These are phyloP conservation scores for Ascochyta koolunga DNA, from an alignment of 2,329 filamentous ascomycete species.

Conservation along the genomic window DNA sequence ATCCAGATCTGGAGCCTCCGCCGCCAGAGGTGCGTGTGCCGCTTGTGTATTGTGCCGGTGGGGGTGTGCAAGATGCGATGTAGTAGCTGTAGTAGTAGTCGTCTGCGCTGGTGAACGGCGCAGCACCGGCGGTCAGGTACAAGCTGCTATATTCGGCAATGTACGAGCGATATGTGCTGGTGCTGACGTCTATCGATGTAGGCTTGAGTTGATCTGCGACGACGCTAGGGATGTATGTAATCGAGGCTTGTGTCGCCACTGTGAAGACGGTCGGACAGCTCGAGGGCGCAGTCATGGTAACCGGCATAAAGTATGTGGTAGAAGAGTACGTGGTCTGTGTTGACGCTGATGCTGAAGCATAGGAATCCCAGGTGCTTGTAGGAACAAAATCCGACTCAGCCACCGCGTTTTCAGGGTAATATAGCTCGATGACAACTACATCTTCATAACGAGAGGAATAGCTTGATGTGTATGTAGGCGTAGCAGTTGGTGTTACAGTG, in stretches of 20 bases:
- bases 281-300: conserved; percentile 39
- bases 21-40: conserved; percentile 12
- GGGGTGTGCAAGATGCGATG: conserved; percentile 32
- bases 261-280: conserved; percentile 35
- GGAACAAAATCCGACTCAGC: conserved; percentile 33
- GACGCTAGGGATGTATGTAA: conserved; percentile 27
- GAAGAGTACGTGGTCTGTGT: conserved; percentile 12
- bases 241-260: conserved; percentile 24
- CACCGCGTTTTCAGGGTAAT: conserved; percentile 31
- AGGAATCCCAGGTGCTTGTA: conserved; percentile 9
- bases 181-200: conserved; percentile 22
- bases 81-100: conserved; percentile 36
- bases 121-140: conserved; percentile 33
- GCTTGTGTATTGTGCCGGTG: conserved; percentile 16
- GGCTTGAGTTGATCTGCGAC: conserved; percentile 34
- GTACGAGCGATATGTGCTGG: conserved; percentile 13
- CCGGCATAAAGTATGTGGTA: conserved; percentile 34
- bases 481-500: conserved; percentile 32
- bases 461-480: conserved; percentile 24
- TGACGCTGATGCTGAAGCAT: conserved; percentile 8
- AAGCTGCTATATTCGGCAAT: conserved; percentile 30
- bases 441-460: conserved; percentile 16
- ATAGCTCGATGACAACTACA: conserved; percentile 25
- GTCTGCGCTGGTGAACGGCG: conserved; percentile 28
- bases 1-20: conserved; percentile 2